Conservation (phyloP, 2,329 filamentous ascomycete genomes). For the Alternaria metachromatica region DNA sequence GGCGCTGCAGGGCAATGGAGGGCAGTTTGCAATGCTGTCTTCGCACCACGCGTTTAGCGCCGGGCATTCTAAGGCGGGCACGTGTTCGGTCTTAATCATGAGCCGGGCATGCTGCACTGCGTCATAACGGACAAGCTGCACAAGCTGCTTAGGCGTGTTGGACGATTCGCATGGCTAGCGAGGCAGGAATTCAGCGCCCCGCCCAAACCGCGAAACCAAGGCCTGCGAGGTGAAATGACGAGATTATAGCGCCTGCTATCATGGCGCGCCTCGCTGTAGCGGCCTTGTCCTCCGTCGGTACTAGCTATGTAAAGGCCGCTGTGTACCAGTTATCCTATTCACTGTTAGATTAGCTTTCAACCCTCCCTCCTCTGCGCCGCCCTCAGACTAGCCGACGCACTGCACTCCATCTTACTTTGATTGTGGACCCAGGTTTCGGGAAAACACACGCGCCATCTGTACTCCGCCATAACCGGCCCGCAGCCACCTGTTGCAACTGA, state of each 20-base stretch:
- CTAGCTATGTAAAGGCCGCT: conserved; percentile 5
- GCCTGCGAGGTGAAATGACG: conserved; percentile 24
- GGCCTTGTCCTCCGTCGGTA: not conserved
- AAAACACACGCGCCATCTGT: conserved; percentile 18
- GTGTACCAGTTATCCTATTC: conserved; percentile 9
- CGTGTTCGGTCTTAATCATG: conserved; percentile 13
- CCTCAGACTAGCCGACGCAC: conserved; percentile 26
- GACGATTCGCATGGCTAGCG: conserved; percentile 15
- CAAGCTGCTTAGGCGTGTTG: conserved; percentile 9
- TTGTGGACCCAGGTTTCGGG: conserved; percentile 28
- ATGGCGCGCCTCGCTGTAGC: conserved; percentile 3
- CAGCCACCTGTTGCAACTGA: conserved; percentile 37
- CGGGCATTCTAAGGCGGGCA: conserved; percentile 13
- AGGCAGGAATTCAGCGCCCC: conserved; percentile 10
- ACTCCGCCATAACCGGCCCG: conserved; percentile 32
- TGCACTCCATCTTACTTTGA: conserved; percentile 30
- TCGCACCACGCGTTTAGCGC: conserved; percentile 20
- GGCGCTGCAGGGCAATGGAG: conserved; percentile 16
- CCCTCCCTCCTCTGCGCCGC: too few relatives aligned
- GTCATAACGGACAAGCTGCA: conserved; percentile 21
- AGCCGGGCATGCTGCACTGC: conserved; percentile 18
- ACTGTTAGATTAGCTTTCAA: conserved; percentile 12
- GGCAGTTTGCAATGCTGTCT: conserved; percentile 5
- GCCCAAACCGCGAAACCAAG: conserved; percentile 20
- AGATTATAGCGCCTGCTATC: conserved; percentile 18